These are phyloP conservation scores for Saxophila tyrrhenica DNA, from an alignment of 495 filamentous ascomycete species.

Conservation along the genomic window DNA sequence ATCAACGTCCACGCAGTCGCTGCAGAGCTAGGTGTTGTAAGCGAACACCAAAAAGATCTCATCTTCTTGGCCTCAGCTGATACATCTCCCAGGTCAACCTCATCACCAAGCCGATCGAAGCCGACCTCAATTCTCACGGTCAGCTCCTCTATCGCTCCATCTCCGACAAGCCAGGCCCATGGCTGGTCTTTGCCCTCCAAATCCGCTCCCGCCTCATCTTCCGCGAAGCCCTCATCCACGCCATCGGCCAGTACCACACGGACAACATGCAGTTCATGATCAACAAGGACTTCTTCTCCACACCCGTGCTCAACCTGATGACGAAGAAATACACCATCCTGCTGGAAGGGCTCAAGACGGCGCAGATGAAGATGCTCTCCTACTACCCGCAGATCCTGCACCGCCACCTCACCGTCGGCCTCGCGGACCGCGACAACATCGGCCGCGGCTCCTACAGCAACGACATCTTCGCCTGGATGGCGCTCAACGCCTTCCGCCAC, in stretches of 20 bases:
- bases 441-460: slow-evolving; percentile 18
- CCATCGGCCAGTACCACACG: slow-evolving; percentile 33
- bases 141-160: slow-evolving; percentile 34
- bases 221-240: slow-evolving; percentile 39
- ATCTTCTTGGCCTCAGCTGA: neutral
- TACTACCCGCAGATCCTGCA: slow-evolving; percentile 11
- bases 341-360: slow-evolving; percentile 38
- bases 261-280: slow-evolving; percentile 3
- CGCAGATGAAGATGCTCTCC: slow-evolving; percentile 8
- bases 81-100: slow-evolving; percentile 12
- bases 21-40: slow-evolving; percentile 26
- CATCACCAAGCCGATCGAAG: slow-evolving; percentile 33
- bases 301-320: slow-evolving; percentile 32
- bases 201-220: slow-evolving; percentile 36
- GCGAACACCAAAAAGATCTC: neutral
- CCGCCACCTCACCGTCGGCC: neutral
- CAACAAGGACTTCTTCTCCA: slow-evolving; percentile 5
- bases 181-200: slow-evolving; percentile 32
- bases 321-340: slow-evolving; percentile 38
- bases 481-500: slow-evolving; percentile 22
- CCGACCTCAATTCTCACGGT: slow-evolving; percentile 30
- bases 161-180: slow-evolving; percentile 27
- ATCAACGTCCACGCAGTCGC: slow-evolving; percentile 33
- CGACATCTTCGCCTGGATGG: slow-evolving; percentile 29
- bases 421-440: slow-evolving; percentile 8